Conservation (phyloP, 1,139 yeast species). For the Geotrichum citri-aurantii region DNA sequence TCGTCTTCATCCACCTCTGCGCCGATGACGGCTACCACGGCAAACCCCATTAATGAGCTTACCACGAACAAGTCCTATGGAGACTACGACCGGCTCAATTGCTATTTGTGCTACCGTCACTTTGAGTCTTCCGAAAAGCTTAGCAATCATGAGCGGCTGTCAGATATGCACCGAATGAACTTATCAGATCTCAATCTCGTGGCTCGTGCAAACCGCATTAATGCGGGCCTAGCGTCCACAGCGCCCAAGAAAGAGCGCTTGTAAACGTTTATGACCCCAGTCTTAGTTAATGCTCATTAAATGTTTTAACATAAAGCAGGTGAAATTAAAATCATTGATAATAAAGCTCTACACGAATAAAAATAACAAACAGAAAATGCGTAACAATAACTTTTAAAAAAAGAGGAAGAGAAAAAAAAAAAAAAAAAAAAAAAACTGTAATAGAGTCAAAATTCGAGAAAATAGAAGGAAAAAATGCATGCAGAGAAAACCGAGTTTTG, state of each 20-base stretch:
- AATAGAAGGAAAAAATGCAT: background rate
- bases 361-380: background rate
- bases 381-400: background rate
- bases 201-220: background rate
- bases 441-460: background rate
- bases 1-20: background rate
- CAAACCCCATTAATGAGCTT: background rate
- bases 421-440: background rate
- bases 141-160: constrained; percentile 12
- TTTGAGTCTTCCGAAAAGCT: constrained; percentile 13
- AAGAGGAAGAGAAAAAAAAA: no score
- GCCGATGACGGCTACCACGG: background rate
- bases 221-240: background rate
- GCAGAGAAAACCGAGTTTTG: background rate
- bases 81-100: constrained; percentile 11
- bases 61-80: constrained; percentile 8
- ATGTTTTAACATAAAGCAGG: background rate
- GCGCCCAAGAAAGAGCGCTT: background rate
- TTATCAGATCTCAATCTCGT: background rate
- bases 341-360: background rate
- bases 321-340: background rate
- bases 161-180: constrained; percentile 8
- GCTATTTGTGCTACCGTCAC: constrained; percentile 13
- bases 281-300: background rate
- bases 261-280: no score